These are phyloP conservation scores for Hanseniaspora pseudoguilliermondii DNA, from an alignment of 805 yeast genomes.

Conservation along the genomic window DNA sequence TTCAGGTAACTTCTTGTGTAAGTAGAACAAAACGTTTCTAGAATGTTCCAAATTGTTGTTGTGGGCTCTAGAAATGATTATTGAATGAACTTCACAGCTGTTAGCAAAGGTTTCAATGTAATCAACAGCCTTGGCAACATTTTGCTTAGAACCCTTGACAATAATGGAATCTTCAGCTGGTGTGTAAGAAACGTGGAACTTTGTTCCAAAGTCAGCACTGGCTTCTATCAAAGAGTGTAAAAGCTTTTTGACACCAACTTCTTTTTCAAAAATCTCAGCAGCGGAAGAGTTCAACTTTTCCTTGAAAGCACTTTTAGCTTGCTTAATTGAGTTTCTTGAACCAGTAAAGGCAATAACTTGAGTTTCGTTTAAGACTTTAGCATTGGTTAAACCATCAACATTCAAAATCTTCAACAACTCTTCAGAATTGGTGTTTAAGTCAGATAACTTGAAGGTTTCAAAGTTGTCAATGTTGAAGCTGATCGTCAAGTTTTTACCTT, in stretches of 20 bases:
- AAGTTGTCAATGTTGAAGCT: constrained; percentile 30
- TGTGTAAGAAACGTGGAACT: constrained; percentile 42
- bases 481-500: constrained; percentile 47
- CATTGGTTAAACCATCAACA: constrained; percentile 16
- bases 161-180: constrained; percentile 41
- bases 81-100: constrained; percentile 45
- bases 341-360: constrained; percentile 50
- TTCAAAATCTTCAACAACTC: constrained; percentile 25
- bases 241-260: constrained; percentile 50
- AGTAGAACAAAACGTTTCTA: constrained; percentile 54
- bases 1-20: constrained; percentile 28
- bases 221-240: constrained; percentile 54
- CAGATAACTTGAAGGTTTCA: constrained; percentile 26
- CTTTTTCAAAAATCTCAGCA: constrained; percentile 37
- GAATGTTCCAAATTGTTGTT: constrained; percentile 71
- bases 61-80: constrained; percentile 84
- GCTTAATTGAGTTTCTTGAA: constrained; percentile 50
- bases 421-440: constrained; percentile 19
- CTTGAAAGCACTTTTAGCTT: constrained; percentile 41
- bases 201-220: constrained; percentile 31
- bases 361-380: constrained; percentile 18
- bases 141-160: constrained; percentile 51
- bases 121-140: constrained; percentile 49
- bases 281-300: constrained; percentile 34
- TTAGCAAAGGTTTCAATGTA: constrained; percentile 49